These are phyloP conservation scores for Capsicum chinense DNA, from an alignment of 257 asterid genomes.

Conservation along the genomic window DNA sequence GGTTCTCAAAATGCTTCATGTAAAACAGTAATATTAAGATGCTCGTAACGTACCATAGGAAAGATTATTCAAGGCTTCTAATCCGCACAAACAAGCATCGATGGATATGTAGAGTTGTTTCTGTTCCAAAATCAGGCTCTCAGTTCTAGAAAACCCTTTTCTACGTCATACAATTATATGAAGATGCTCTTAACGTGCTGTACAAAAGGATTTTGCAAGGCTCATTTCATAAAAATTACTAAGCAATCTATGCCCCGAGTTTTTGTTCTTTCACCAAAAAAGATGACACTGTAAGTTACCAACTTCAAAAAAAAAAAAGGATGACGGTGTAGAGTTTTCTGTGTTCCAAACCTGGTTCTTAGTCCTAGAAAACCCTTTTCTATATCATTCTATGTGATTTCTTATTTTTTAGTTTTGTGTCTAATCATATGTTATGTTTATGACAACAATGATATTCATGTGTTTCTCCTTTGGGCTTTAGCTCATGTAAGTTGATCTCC, in stretches of 20 bases:
- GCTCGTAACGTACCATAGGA: background rate
- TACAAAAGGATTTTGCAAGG: background rate
- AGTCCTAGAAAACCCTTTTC: conserved; percentile 11
- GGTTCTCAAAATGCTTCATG: conserved; percentile 6
- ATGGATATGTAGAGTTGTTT: background rate
- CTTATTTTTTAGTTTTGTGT: background rate
- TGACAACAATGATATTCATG: conserved; percentile 9
- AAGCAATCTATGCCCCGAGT: background rate
- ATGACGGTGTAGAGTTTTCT: background rate
- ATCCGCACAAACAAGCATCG: conserved; percentile 16
- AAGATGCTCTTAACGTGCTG: background rate
- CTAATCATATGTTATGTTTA: background rate
- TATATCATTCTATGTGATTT: background rate
- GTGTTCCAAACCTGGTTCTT: conserved; percentile 6
- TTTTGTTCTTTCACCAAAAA: conserved; percentile 12
- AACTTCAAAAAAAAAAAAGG: too few relatives aligned
- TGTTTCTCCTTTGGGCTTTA: background rate
- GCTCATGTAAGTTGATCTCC: background rate
- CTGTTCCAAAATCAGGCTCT: background rate
- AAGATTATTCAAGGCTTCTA: background rate
- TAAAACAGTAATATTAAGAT: background rate
- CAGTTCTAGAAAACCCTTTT: conserved; percentile 10
- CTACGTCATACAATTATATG: background rate
- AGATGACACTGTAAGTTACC: background rate
- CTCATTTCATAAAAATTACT: background rate